These are phyloP conservation scores for Angomonas deanei DNA, from an alignment of 208 protist species.

Conservation along the genomic window DNA sequence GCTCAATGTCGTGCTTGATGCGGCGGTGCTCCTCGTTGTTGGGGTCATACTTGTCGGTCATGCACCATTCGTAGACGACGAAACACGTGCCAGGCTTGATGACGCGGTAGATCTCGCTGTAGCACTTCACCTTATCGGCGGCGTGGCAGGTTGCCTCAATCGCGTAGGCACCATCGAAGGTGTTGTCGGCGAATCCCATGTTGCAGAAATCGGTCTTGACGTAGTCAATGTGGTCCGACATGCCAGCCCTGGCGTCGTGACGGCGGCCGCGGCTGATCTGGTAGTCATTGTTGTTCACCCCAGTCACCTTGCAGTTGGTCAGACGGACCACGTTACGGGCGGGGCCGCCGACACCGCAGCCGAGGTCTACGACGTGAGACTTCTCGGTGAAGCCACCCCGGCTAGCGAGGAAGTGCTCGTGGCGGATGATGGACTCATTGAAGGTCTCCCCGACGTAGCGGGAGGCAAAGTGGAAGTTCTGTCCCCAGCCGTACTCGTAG, in stretches of 20 bases:
- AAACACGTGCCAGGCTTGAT: constrained; percentile 93
- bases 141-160: constrained; percentile 98
- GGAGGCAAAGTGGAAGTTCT: constrained; percentile 95
- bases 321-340: constrained; percentile 93
- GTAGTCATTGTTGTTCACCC: constrained; percentile 97
- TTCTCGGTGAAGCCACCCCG: constrained; percentile 82
- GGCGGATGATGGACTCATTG: constrained; percentile 88
- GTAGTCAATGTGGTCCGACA: constrained; percentile 78
- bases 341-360: constrained; percentile 96
- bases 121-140: constrained; percentile 88
- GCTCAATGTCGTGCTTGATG: constrained; percentile 92
- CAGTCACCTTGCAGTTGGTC: constrained; percentile 90
- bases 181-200: constrained; percentile 80
- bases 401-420: constrained; percentile 94
- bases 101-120: constrained; percentile 91
- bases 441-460: constrained; percentile 84
- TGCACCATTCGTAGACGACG: constrained; percentile 94
- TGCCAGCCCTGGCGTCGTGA: constrained; percentile 58
- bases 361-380: constrained; percentile 86
- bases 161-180: constrained; percentile 93
- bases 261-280: constrained; percentile 89
- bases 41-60: constrained; percentile 93
- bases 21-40: constrained; percentile 82
- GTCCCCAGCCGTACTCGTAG: constrained; percentile 97
- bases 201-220: constrained; percentile 94